phyloP scores from a whole-genome alignment of 2,329 filamentous ascomycete genomes.

The Immersiporthe knoxdaviesiana region DNA sequence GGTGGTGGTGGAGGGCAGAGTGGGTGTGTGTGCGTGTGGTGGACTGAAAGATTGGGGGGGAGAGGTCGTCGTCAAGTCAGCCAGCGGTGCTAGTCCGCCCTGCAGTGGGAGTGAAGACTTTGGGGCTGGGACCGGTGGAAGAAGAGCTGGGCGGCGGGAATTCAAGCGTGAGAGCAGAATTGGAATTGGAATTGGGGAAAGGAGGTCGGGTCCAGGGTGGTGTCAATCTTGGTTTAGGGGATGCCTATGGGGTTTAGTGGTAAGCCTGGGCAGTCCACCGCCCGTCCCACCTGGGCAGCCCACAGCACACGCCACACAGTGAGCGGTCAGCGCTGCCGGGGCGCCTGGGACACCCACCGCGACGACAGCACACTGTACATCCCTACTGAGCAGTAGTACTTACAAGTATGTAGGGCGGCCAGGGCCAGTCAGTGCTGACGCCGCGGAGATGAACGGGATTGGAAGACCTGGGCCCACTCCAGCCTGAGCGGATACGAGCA shows the following conservation, averaged over 20 bases:
- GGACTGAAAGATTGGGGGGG: neutral
- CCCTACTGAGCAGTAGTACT: no score
- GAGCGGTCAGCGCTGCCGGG: neutral
- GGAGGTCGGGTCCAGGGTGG: slow-evolving; percentile 9
- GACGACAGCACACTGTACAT: neutral
- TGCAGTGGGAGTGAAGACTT: slow-evolving; percentile 14
- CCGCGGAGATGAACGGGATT: slow-evolving; percentile 1
- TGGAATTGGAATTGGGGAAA: slow-evolving; percentile 14
- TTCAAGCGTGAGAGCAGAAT: neutral
- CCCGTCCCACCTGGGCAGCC: slow-evolving; percentile 3
- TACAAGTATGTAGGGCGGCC: no score
- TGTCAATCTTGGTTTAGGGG: slow-evolving; percentile 15
- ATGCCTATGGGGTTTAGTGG: slow-evolving; percentile 8
- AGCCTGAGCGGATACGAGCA: slow-evolving; percentile 4
- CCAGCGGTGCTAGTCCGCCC: neutral
- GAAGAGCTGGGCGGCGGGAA: neutral
- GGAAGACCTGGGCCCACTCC: neutral
- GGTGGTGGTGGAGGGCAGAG: neutral
- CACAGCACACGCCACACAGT: slow-evolving; percentile 11
- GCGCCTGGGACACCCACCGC: no score
- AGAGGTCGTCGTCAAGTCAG: slow-evolving; percentile 6
- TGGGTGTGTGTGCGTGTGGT: neutral
- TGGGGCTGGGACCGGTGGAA: slow-evolving; percentile 12
- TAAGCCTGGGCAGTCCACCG: slow-evolving; percentile 2
- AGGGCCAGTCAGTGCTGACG: slow-evolving; percentile 4